Percentiles rank a stretch among this genome's conserved stretches.
Evolutionary conservation across 2,329 filamentous ascomycete species (phyloP).

Genomic region (Talaromyces sp.): DNA sequence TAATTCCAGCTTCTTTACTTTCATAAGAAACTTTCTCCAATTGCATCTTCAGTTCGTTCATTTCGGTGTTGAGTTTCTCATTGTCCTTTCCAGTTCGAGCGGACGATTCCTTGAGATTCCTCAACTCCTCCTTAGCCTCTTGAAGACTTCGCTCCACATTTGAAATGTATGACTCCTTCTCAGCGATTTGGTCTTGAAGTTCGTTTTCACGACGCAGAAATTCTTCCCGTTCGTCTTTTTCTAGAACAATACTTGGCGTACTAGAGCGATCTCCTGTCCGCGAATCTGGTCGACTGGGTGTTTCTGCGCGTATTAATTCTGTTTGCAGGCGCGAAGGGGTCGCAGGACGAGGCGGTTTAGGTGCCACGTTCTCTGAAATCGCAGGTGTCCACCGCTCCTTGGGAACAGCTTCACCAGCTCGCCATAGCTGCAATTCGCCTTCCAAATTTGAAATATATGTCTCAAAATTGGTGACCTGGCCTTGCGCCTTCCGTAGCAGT

Average conservation of each 20-base stretch:
- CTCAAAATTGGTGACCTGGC: constrained; percentile 83
- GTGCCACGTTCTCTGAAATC: constrained; percentile 53
- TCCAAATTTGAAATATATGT: constrained; percentile 80
- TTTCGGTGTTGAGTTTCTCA: constrained; percentile 76
- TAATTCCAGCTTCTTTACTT: constrained; percentile 93
- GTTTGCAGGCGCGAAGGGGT: constrained; percentile 41
- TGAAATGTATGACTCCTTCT: constrained; percentile 80
- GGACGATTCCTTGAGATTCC: constrained; percentile 80
- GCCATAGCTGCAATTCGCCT: constrained; percentile 81
- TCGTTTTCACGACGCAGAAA: constrained; percentile 95
- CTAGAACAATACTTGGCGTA: constrained; percentile 81
- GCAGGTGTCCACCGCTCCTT: constrained; percentile 82
- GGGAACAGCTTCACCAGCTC: constrained; percentile 80
- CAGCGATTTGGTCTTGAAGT: constrained; percentile 90
- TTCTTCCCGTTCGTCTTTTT: constrained; percentile 96
- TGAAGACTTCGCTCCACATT: constrained; percentile 75
- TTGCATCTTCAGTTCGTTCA: constrained; percentile 95
- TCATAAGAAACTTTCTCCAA: constrained; percentile 93
- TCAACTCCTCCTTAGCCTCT: constrained; percentile 81
- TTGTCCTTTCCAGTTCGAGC: constrained; percentile 82
- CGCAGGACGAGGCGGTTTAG: constrained; percentile 44
- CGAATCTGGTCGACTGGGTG: constrained; percentile 59
- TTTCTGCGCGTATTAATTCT: constrained; percentile 53
- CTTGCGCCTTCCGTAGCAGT: constrained; percentile 87
- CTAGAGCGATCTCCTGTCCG: constrained; percentile 74